A percentile compares a stretch with the other conserved stretches of the same genome.
Conservation (phyloP, 2,329 filamentous ascomycete genomes). For the Chalaropsis thielavioides region DNA sequence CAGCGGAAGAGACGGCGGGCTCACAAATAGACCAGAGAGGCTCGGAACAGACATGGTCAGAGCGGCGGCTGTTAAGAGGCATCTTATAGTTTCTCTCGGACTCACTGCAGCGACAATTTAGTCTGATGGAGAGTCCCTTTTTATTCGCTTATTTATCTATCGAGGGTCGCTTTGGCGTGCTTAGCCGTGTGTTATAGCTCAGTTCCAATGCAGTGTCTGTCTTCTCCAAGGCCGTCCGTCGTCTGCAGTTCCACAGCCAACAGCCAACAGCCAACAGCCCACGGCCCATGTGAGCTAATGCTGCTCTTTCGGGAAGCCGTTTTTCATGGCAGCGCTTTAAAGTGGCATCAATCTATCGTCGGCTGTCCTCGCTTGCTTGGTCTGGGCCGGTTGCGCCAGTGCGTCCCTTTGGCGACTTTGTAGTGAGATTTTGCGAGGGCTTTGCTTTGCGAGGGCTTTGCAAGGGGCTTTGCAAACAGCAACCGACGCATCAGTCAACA, state of each 20-base stretch:
- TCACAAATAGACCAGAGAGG: background rate
- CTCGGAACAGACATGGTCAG: slow-evolving; percentile 1
- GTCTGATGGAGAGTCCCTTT: background rate
- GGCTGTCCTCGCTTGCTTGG: background rate
- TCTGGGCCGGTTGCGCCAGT: background rate
- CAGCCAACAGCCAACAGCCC: background rate
- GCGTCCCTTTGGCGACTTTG: background rate
- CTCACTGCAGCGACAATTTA: background rate
- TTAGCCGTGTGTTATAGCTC: background rate
- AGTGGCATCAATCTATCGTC: background rate
- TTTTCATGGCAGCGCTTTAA: background rate
- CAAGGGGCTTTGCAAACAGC: background rate
- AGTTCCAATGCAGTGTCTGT: background rate
- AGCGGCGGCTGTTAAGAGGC: background rate
- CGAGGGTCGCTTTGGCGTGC: background rate
- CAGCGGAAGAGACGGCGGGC: background rate
- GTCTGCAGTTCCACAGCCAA: background rate
- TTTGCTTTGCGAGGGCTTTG: background rate
- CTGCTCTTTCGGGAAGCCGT: background rate
- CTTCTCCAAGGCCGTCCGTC: background rate
- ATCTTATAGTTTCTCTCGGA: slow-evolving; percentile 3
- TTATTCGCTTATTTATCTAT: background rate
- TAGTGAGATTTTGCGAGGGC: background rate
- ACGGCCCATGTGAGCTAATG: background rate
- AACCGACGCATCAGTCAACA: background rate